Percentiles rank a stretch among this genome's conserved stretches.
These are phyloP conservation scores for Bifiguratus adelaidae DNA, from an alignment of 192 early-diverging fungal species.

Conservation along the genomic window DNA sequence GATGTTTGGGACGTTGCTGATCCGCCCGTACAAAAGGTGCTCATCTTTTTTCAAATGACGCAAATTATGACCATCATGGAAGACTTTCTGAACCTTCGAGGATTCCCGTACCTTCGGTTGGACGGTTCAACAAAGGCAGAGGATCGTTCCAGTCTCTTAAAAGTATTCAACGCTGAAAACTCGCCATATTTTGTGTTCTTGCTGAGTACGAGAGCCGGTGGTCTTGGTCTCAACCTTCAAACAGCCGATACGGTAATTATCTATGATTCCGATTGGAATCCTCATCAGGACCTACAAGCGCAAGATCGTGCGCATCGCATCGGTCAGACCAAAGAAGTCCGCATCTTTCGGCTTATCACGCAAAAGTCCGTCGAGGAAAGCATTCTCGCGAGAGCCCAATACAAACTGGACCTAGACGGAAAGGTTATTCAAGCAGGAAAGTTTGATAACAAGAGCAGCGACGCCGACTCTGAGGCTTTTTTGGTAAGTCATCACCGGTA, in stretches of 20 bases:
- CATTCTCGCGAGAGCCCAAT: constrained; percentile 87
- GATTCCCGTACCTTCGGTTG: constrained; percentile 68
- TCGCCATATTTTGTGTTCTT: constrained; percentile 83
- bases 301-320: constrained; percentile 99
- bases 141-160: constrained; percentile 70
- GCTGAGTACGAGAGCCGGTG: constrained; percentile 92
- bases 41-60: constrained; percentile 80
- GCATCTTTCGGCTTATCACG: constrained; percentile 87
- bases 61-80: constrained; percentile 96
- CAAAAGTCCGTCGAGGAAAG: constrained; percentile 88
- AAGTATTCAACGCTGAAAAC: constrained; percentile 71
- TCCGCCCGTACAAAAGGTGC: constrained; percentile 18
- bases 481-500: constrained; percentile 40
- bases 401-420: constrained; percentile 94
- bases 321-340: constrained; percentile 96
- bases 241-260: constrained; percentile 97
- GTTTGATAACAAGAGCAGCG: constrained; percentile 94
- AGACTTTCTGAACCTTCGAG: constrained; percentile 76
- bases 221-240: constrained; percentile 92
- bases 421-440: constrained; percentile 99
- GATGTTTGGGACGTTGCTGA: neutral
- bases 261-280: constrained; percentile 95
- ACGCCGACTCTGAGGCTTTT: constrained; percentile 86
- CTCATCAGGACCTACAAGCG: constrained; percentile 96
- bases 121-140: constrained; percentile 90